These are phyloP conservation scores for Anaeramoeba ignava DNA, from an alignment of 78 protist genomes.

Conservation along the genomic window DNA sequence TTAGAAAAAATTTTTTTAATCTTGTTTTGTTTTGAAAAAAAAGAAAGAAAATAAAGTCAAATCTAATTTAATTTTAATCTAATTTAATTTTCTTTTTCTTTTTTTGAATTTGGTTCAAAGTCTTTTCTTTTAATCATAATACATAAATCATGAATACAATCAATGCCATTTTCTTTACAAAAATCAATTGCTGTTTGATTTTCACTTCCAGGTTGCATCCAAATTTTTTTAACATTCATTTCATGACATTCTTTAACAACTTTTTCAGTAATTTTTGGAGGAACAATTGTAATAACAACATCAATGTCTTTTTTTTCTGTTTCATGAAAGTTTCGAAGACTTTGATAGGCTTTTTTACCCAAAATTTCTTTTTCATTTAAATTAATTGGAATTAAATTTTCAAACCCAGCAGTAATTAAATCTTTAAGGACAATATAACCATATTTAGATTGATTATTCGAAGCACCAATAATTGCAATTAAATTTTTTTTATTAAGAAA, in stretches of 20 bases:
- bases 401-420: neutral
- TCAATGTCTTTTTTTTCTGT: neutral
- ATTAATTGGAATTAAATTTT: neutral
- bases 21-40: too few species aligned
- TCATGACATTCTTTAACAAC: neutral
- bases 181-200: neutral
- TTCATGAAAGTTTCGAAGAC: neutral
- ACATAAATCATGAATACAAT: neutral
- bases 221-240: neutral
- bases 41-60: too few species aligned
- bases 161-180: neutral
- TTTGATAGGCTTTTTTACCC: neutral
- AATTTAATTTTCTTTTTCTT: too few species aligned
- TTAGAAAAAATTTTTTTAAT: too few species aligned
- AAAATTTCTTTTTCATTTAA: neutral
- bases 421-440: neutral
- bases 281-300: neutral
- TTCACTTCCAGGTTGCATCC: conserved; percentile 3
- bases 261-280: neutral
- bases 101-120: too few species aligned
- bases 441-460: neutral
- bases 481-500: too few species aligned
- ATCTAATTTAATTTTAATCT: too few species aligned
- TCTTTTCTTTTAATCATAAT: neutral
- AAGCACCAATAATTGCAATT: conserved; percentile 1